These are phyloP conservation scores for Gamarada debralockiae DNA, from an alignment of 495 filamentous ascomycete species.

Conservation along the genomic window DNA sequence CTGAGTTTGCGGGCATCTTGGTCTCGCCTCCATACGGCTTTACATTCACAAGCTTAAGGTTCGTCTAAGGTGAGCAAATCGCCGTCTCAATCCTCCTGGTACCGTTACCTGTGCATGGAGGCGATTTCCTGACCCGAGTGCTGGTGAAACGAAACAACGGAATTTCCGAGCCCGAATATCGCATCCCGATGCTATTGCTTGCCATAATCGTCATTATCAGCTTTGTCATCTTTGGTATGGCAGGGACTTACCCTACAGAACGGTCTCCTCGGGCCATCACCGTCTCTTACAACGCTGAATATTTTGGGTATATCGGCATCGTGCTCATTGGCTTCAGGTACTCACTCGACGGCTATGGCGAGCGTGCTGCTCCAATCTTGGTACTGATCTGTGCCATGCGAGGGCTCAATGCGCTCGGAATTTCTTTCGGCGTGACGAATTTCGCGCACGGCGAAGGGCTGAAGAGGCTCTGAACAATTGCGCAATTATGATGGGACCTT, in stretches of 20 bases:
- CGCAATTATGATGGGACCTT: too few relatives aligned
- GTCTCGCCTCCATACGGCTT: too few relatives aligned
- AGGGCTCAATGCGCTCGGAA: slow-evolving; percentile 34
- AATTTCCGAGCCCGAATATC: too few relatives aligned
- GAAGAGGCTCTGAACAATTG: too few relatives aligned
- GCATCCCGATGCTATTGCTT: slow-evolving; percentile 30
- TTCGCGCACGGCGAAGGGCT: too few relatives aligned
- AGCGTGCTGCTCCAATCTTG: slow-evolving; percentile 31
- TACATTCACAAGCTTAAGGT: too few relatives aligned
- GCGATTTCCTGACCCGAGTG: too few relatives aligned
- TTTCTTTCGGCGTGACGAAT: slow-evolving; percentile 3
- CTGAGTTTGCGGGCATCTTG: too few relatives aligned
- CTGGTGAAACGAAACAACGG: too few relatives aligned
- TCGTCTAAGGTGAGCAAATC: too few relatives aligned
- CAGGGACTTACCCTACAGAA: slow-evolving; percentile 24
- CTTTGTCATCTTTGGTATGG: slow-evolving; percentile 31
- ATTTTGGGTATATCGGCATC: slow-evolving; percentile 36
- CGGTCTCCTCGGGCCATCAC: slow-evolving; percentile 36
- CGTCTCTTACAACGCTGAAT: slow-evolving; percentile 31
- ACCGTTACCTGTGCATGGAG: too few relatives aligned
- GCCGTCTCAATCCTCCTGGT: too few relatives aligned
- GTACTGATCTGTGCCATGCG: slow-evolving; percentile 38
- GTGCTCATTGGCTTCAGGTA: slow-evolving; percentile 38
- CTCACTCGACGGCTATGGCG: slow-evolving; percentile 35
- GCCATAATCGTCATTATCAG: slow-evolving; percentile 30